These are phyloP conservation scores for Hypoxylon sp. DNA, from an alignment of 2,329 filamentous ascomycete genomes.

Conservation along the genomic window DNA sequence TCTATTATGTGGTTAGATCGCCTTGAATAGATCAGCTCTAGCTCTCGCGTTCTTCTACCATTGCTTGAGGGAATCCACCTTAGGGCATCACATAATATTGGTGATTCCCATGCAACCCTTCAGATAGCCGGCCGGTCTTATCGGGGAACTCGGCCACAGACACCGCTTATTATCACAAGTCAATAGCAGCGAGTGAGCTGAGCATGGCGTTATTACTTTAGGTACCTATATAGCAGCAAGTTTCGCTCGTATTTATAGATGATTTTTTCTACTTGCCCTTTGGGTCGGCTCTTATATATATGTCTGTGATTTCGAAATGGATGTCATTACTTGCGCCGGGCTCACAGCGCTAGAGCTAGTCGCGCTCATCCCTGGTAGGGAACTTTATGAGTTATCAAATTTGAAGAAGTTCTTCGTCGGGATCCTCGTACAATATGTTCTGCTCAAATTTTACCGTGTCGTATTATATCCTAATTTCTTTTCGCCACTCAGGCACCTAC, in stretches of 20 bases:
- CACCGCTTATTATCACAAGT: background rate
- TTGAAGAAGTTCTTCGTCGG: slow-evolving; percentile 19
- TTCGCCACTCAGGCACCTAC: slow-evolving; percentile 62
- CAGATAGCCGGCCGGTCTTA: background rate
- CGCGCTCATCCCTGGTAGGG: slow-evolving; percentile 20
- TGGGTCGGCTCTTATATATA: background rate
- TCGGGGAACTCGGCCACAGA: slow-evolving; percentile 3
- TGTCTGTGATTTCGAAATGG: slow-evolving; percentile 36
- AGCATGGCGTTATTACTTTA: background rate
- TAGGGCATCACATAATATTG: slow-evolving; percentile 9
- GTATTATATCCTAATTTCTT: slow-evolving; percentile 61
- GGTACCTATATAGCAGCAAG: slow-evolving; percentile 5
- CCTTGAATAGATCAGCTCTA: slow-evolving; percentile 4
- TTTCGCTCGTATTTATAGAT: background rate
- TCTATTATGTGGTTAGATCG: slow-evolving; percentile 5
- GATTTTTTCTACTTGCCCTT: slow-evolving; percentile 1
- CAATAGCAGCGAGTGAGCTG: background rate
- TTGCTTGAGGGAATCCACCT: slow-evolving; percentile 1
- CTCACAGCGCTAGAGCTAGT: slow-evolving; percentile 36
- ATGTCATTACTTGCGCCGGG: slow-evolving; percentile 31
- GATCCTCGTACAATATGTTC: slow-evolving; percentile 40
- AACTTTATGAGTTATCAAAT: background rate
- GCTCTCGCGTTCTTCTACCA: slow-evolving; percentile 21
- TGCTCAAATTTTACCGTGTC: slow-evolving; percentile 54
- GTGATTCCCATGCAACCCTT: background rate